Conservation (phyloP, 2,329 filamentous ascomycete species). For the Colletotrichum sansevieriae region DNA sequence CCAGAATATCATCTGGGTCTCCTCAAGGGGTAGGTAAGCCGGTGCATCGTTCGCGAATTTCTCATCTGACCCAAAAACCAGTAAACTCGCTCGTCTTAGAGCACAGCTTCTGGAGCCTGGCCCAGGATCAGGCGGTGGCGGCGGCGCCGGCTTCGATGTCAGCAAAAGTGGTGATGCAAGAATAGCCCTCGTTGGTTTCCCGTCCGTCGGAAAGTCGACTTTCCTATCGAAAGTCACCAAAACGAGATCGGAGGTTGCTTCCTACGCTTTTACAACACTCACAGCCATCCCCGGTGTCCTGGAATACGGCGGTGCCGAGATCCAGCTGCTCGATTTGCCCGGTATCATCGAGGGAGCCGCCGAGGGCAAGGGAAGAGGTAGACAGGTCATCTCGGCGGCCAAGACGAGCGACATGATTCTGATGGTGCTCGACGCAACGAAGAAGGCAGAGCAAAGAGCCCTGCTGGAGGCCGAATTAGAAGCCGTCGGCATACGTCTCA, state of each 20-base stretch:
- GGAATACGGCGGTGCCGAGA: conserved; percentile 97
- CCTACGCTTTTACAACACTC: conserved; percentile 96
- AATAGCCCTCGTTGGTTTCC: conserved; percentile 98
- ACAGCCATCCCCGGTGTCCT: conserved; percentile 97
- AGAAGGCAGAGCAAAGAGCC: conserved; percentile 91
- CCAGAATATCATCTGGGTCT: conserved; percentile 98
- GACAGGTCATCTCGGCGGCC: conserved; percentile 96
- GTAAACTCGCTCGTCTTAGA: conserved; percentile 94
- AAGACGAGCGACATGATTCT: conserved; percentile 98
- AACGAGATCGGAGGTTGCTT: conserved; percentile 94
- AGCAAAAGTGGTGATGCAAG: conserved; percentile 96
- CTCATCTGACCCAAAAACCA: conserved; percentile 51
- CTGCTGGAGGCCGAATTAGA: conserved; percentile 93
- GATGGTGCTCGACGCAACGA: conserved; percentile 97
- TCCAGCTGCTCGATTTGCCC: conserved; percentile 96
- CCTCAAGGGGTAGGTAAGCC: conserved; percentile 83
- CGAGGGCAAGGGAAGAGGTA: conserved; percentile 94
- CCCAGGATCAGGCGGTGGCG: conserved; percentile 81
- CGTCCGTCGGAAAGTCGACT: conserved; percentile 98
- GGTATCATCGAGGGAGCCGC: conserved; percentile 98
- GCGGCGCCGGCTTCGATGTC: conserved; percentile 90
- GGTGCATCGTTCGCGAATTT: not conserved
- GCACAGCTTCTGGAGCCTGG: conserved; percentile 94
- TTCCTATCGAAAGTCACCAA: conserved; percentile 99
- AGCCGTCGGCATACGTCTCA: conserved; percentile 93